Evolutionary conservation across 805 yeast genomes (phyloP), one percentile per base, ranked within the genome.

Genomic region (Wickerhamomyces rabaulensis): DNA sequence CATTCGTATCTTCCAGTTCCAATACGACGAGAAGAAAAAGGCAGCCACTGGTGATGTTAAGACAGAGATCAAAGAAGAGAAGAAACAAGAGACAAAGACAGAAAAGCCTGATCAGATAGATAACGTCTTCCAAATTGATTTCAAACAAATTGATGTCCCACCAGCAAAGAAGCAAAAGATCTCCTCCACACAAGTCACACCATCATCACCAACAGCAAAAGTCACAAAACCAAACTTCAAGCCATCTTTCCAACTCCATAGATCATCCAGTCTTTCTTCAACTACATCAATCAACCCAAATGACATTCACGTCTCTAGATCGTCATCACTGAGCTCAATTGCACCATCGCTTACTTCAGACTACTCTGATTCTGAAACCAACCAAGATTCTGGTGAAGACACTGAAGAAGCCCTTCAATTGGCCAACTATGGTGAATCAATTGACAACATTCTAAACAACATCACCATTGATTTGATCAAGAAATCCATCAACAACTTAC

Each of bases 341-440:
- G 40, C 41, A 12, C 52, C 52, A 27, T 46, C 50, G 1, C 39
- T 49, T 17, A 13, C 43, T 1, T 46, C 47, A 10, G 52, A 49
- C 27, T 22, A 26, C 9, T 49, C 51, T 4, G 50, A 44, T 35
- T 26, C 42, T n/a, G 47, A 26, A 9, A 26, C 29, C 26, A 27
- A 41, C 16, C 40, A 43, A 38, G 37, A 10, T 12, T 17, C 16
- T 19, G 19, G 13, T 16, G 46, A 41, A 7, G 41, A 42, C 2
- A 49, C 60, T 0, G 50, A 55, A 15, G 41, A 41, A 9, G 62
- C 62, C 1, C 47, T 58, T 9, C 37, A 46, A 8, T 39, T 59
- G 2, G 58, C 61, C 1, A 49, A 50, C 19, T 55, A 55, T 19
- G 63, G 63, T 0, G 52, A 51, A 41, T 58, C 63, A 9, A 59